These are phyloP conservation scores for Triangularia verruculosa DNA, from an alignment of 2,329 filamentous ascomycete species.

Conservation along the genomic window DNA sequence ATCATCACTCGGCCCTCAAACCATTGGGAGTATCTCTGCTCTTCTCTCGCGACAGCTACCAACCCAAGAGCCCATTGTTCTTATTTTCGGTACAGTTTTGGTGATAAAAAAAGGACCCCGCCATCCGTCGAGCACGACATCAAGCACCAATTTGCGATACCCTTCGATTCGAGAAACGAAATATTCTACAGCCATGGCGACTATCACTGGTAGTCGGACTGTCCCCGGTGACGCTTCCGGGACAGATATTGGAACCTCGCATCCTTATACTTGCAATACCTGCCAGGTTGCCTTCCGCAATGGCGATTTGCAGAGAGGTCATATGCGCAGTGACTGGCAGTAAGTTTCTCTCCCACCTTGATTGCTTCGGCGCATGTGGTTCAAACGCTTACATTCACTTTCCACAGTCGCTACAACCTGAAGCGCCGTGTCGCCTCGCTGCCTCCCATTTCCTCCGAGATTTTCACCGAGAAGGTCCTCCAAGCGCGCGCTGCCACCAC, in stretches of 20 bases:
- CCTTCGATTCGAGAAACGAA: background rate
- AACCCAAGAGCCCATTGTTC: background rate
- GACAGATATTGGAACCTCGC: slow-evolving; percentile 47
- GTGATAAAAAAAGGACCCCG: background rate
- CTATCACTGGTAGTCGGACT: slow-evolving; percentile 40
- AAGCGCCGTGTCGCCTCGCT: slow-evolving; percentile 90
- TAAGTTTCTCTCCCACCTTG: slow-evolving; percentile 48
- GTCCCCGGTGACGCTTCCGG: slow-evolving; percentile 27
- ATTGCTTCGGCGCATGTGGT: background rate
- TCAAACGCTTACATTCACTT: slow-evolving; percentile 19
- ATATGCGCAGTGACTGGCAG: slow-evolving; percentile 99
- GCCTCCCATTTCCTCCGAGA: slow-evolving; percentile 84
- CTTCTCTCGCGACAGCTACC: background rate
- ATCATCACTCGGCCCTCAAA: background rate
- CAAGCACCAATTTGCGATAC: background rate
- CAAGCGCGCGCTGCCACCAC: slow-evolving; percentile 82
- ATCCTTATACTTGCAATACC: slow-evolving; percentile 97
- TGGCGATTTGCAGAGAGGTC: slow-evolving; percentile 85
- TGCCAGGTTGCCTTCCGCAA: slow-evolving; percentile 96
- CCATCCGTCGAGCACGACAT: background rate
- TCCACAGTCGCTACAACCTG: slow-evolving; percentile 80
- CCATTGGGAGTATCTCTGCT: background rate
- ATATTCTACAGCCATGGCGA: slow-evolving; percentile 43
- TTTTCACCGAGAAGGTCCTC: slow-evolving; percentile 93
- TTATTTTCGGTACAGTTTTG: background rate